Evolutionary conservation across 2,329 filamentous ascomycete species (phyloP).

Genomic region (Fonsecaea pedrosoi): DNA sequence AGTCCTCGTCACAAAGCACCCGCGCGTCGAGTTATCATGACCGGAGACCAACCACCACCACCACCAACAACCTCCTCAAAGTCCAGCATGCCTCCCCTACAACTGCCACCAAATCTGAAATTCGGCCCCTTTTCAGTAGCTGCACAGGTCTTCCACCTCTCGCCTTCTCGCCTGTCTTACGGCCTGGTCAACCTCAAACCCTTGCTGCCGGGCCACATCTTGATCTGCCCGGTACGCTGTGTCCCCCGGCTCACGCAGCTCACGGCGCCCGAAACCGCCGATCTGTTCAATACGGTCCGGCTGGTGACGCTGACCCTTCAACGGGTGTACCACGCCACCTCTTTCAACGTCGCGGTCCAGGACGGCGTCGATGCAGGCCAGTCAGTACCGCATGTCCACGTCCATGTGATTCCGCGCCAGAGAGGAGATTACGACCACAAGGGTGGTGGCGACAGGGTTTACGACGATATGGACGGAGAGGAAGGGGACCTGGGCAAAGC

Average conservation of each 20-base stretch:
- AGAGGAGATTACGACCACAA: slow-evolving; percentile 63
- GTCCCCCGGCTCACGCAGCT: slow-evolving; percentile 80
- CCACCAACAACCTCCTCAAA: not conserved
- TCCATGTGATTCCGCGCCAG: slow-evolving; percentile 82
- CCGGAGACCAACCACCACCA: not conserved
- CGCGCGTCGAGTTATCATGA: not conserved
- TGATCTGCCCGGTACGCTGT: slow-evolving; percentile 76
- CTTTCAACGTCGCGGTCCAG: slow-evolving; percentile 94
- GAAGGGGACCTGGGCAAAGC: slow-evolving; percentile 81
- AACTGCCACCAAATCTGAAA: slow-evolving; percentile 54
- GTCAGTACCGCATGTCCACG: slow-evolving; percentile 91
- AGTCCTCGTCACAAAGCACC: no score
- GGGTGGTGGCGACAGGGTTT: slow-evolving; percentile 74
- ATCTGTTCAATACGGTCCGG: slow-evolving; percentile 88
- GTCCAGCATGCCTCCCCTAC: slow-evolving; percentile 30
- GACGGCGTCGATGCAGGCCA: slow-evolving; percentile 90
- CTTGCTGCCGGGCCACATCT: slow-evolving; percentile 88
- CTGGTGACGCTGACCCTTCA: slow-evolving; percentile 78
- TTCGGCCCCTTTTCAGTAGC: slow-evolving; percentile 82
- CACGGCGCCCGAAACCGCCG: slow-evolving; percentile 72
- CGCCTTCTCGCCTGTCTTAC: slow-evolving; percentile 70
- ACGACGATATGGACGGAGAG: slow-evolving; percentile 81
- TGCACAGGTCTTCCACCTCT: slow-evolving; percentile 86
- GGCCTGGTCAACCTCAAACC: slow-evolving; percentile 96
- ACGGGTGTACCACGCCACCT: slow-evolving; percentile 67